Evolutionary conservation across 345 rosid species (phyloP), one percentile per base, ranked within the genome.

Genomic region (Brassica incana): DNA sequence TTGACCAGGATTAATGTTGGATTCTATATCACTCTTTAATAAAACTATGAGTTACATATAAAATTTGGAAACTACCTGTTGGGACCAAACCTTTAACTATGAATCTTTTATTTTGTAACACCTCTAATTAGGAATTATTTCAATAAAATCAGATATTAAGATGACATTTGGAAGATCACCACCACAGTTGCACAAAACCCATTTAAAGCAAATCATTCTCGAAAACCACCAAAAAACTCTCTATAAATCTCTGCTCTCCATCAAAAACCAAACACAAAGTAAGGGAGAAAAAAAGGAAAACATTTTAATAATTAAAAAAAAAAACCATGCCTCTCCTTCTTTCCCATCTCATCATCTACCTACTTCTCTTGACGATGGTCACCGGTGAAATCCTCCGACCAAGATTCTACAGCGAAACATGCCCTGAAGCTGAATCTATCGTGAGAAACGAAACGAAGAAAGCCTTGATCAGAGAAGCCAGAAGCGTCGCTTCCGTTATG

Each of bases 401-500:
- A 0, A 85, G 90, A 32, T 89, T 86, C 77, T 95, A 92, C 88
- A 77, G 88, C 0, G 67, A 88, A 30, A 84, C 91, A 2, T 95
- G 99, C 83, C 97, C 97, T 16, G 81, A 82, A n/a, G 99, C 97
- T 0, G 99, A 95, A 75, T 67, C 30, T 48, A 84, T 88, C 1
- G 97, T 91, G 43, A 83, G 97, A 71, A 77, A 73, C 1, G 85
- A 69, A 76, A 90, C 89, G 97, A 71, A 11, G 77, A 88, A 76
- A 77, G 90, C 92, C 64, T 29, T 91, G 89, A 18, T 79, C 7
- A 85, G 84, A 64, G 99, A 95, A 79, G 88, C 97, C 14, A 83
- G 98, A 81, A 90, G 97, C 65, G 87, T 81, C 0, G 97, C 99
- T 72, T 95, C 99, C 0, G 95, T 95, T 66, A 92, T 95, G 99